phyloP scores from a whole-genome alignment of 805 yeast genomes.

The Wickerhamiella vanderwaltii region DNA sequence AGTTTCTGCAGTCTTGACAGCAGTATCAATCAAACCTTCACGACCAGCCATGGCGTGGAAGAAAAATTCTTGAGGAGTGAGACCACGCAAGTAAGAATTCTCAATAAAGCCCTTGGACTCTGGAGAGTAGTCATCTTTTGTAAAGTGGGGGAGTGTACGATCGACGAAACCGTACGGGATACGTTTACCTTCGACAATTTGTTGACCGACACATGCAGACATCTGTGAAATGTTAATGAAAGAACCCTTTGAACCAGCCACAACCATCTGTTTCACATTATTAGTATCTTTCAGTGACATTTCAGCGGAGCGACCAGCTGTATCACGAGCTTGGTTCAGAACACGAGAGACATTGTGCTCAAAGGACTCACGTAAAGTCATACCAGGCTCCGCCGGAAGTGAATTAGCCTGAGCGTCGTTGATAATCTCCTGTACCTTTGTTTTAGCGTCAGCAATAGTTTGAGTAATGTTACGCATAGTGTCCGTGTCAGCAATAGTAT shows the following conservation, averaged over 20 bases:
- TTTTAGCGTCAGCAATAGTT: constrained; percentile 86
- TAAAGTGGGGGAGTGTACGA: constrained; percentile 93
- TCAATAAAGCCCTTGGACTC: constrained; percentile 98
- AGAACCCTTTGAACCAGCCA: constrained; percentile 98
- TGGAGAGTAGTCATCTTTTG: constrained; percentile 96
- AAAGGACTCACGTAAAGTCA: constrained; percentile 96
- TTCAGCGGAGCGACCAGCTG: constrained; percentile 98
- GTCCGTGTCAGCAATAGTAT: constrained; percentile 94
- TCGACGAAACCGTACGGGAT: constrained; percentile 95
- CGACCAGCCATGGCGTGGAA: constrained; percentile 99
- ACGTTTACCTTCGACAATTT: constrained; percentile 98
- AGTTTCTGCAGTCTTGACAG: constrained; percentile 97
- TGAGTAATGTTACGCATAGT: constrained; percentile 91
- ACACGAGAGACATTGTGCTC: constrained; percentile 94
- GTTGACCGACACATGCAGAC: constrained; percentile 99
- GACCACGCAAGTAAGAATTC: constrained; percentile 91
- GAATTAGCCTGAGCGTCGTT: constrained; percentile 80
- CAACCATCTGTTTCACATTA: constrained; percentile 97
- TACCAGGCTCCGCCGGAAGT: constrained; percentile 95
- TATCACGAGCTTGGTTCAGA: constrained; percentile 95
- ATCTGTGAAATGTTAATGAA: constrained; percentile 97
- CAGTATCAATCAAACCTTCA: constrained; percentile 98
- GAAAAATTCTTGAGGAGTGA: constrained; percentile 97
- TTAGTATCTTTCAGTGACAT: constrained; percentile 86
- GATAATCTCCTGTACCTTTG: constrained; percentile 87